Conservation (phyloP, 192 early-diverging fungal genomes). For the Coemansia nantahalensis region DNA sequence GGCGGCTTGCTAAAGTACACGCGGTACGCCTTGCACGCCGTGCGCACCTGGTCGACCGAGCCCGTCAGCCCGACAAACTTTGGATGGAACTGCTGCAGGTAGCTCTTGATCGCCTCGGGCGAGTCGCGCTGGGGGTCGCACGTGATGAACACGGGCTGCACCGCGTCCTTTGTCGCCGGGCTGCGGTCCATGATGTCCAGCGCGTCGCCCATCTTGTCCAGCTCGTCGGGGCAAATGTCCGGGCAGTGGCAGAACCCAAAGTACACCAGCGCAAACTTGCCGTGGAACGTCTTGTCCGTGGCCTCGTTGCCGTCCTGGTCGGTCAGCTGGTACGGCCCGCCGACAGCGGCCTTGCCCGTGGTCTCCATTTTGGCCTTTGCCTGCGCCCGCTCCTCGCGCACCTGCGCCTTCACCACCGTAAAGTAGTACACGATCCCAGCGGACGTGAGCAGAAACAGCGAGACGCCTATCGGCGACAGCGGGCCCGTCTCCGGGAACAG, state of each 20-base stretch:
- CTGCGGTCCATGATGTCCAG: conserved; percentile 62
- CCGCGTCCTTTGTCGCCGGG: conserved; percentile 46
- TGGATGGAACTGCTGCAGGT: conserved; percentile 89
- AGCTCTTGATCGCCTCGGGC: conserved; percentile 71
- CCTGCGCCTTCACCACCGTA: conserved; percentile 59
- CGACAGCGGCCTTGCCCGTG: conserved; percentile 89
- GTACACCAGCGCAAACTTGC: conserved; percentile 87
- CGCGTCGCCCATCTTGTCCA: conserved; percentile 95
- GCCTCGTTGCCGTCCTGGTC: conserved; percentile 73
- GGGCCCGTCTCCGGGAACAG: conserved; percentile 37
- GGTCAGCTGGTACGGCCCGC: conserved; percentile 84
- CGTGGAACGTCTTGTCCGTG: conserved; percentile 75
- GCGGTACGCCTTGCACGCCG: conserved; percentile 87
- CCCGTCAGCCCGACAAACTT: conserved; percentile 92
- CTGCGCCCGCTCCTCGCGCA: conserved; percentile 35
- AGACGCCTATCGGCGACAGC: conserved; percentile 45
- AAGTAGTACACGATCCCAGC: conserved; percentile 64
- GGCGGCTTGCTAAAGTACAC: conserved; percentile 94
- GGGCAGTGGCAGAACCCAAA: conserved; percentile 99
- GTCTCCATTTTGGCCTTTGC: conserved; percentile 25
- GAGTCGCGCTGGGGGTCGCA: conserved; percentile 97
- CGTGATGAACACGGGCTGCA: conserved; percentile 92
- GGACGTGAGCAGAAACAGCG: conserved; percentile 58
- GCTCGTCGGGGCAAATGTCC: conserved; percentile 98
- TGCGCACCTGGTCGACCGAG: conserved; percentile 74